Conservation (phyloP, 768 basidiomycete species). For the Brasilioporus rufonigricans region DNA sequence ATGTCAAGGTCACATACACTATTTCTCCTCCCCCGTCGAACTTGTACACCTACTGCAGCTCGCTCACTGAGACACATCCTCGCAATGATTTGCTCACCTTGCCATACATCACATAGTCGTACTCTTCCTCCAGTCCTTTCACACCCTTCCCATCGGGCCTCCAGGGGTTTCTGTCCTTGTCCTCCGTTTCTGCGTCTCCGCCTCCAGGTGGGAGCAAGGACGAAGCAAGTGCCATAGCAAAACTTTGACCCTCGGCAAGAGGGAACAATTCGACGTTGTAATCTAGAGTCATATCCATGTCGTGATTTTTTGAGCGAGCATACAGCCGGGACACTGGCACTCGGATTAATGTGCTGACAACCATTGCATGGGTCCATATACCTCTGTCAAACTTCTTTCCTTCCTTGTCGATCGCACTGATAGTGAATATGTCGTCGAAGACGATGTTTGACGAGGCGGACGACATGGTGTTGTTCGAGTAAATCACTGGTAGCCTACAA, state of each 20-base stretch:
- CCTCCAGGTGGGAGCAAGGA: constrained; percentile 61
- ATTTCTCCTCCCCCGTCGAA: constrained; percentile 87
- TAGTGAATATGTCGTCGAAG: constrained; percentile 92
- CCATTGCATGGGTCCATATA: constrained; percentile 27
- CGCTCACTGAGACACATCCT: constrained; percentile 1
- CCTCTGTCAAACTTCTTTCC: constrained; percentile 99
- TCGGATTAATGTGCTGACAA: constrained; percentile 4
- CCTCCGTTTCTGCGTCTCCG: constrained; percentile 55
- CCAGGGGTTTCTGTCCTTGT: constrained; percentile 80
- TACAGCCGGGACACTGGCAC: constrained; percentile 83
- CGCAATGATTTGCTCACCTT: constrained; percentile 54
- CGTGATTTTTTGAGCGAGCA: constrained; percentile 86
- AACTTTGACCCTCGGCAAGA: constrained; percentile 60
- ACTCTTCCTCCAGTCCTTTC: constrained; percentile 88
- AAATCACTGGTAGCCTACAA: too few relatives aligned
- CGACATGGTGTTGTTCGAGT: constrained; percentile 40
- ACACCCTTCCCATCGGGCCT: constrained; percentile 80
- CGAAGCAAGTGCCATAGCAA: constrained; percentile 84
- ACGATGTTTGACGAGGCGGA: constrained; percentile 69
- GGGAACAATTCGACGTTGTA: constrained; percentile 92
- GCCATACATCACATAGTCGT: constrained; percentile 99
- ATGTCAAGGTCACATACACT: constrained; percentile 50
- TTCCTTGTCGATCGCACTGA: constrained; percentile 81
- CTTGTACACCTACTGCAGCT: constrained; percentile 77
- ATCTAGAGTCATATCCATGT: constrained; percentile 92